Base-by-base conservation (phyloP, 306 rosid species). In the Prunus mira region DNA sequence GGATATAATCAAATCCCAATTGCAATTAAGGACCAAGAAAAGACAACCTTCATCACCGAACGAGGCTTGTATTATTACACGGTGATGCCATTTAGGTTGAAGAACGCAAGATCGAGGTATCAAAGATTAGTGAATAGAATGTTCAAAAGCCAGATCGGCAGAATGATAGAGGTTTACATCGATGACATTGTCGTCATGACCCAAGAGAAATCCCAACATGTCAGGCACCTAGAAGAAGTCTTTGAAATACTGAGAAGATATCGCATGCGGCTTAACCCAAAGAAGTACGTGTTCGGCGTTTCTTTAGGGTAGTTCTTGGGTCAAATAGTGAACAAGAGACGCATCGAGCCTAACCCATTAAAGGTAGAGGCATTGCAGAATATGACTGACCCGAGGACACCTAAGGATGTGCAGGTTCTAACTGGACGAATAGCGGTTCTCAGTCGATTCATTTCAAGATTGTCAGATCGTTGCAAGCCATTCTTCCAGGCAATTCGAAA, bases 171-270 rank as follows among this genome's bases (percentile, higher is more conserved):
- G 61, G 13, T 55, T 0, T 55, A 55, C 27, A n/a, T 55, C 0
- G 27, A 55, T 0, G 13, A 55, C 9, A 7, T 55, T 25, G 13
- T 55, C 0, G 27, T 55, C 12, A 55, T n/a, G 22, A 55, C 14
- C 27, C 0, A 10, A 0, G 20, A 18, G 6, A n/a, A 10, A 6
- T 51, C 2, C 56, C 56, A 51, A 1, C 56, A 51, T 1, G 15
- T 17, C 0, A 3, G 18, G 5, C 20, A 17, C 18, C 3, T 51
- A 1, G n/a, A 6, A 3, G 3, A n/a, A 1, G 19, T 3, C 1
- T 55, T 55, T 0, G 12, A n/a, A 11, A 0, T 55, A 18, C 2
- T 55, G 25, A 1, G 25, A 19, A 17, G 60, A 3, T 55, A 3
- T n/a, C 1, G 2, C 4, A 55, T n/a, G 60, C 5, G 2, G 60